A percentile compares a stretch with the other conserved stretches of the same genome.
Conservation (phyloP, 2,329 filamentous ascomycete species). For the Escovopsis weberi region DNA sequence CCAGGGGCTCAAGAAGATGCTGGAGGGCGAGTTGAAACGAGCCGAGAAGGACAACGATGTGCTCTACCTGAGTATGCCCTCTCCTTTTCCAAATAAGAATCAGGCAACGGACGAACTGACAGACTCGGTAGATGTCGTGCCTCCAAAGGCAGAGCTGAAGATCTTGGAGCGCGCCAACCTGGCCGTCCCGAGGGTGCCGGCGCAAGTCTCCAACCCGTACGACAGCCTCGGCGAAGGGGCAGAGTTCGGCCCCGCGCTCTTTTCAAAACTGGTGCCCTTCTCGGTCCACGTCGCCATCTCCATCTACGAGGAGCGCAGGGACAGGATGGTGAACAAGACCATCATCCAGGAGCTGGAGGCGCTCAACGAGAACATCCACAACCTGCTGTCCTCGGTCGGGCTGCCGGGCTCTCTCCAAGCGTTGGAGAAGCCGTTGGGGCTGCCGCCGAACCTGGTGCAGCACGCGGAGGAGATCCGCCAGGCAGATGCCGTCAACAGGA, state of each 20-base stretch:
- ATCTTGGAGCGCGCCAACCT: slow-evolving; percentile 77
- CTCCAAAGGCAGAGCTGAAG: slow-evolving; percentile 76
- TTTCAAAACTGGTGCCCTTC: slow-evolving; percentile 85
- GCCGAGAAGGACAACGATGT: slow-evolving; percentile 95
- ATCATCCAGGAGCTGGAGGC: slow-evolving; percentile 75
- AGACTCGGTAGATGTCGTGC: slow-evolving; percentile 50
- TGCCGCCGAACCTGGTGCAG: slow-evolving; percentile 72
- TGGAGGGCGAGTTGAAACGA: slow-evolving; percentile 76
- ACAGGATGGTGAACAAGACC: slow-evolving; percentile 77
- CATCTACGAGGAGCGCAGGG: slow-evolving; percentile 84
- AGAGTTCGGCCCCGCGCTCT: slow-evolving; percentile 72
- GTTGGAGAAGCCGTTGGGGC: slow-evolving; percentile 80
- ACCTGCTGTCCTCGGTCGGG: slow-evolving; percentile 66
- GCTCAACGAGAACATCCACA: slow-evolving; percentile 66
- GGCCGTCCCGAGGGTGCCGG: slow-evolving; percentile 66
- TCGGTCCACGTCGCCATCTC: slow-evolving; percentile 89
- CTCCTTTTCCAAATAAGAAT: too few species aligned
- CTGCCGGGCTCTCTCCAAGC: slow-evolving; percentile 88
- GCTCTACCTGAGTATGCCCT: slow-evolving; percentile 59
- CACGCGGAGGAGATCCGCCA: slow-evolving; percentile 92
- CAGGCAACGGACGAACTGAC: slow-evolving; percentile 3
- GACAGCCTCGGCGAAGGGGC: slow-evolving; percentile 66
- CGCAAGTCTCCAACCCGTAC: slow-evolving; percentile 67
- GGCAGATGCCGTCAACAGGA: slow-evolving; percentile 65
- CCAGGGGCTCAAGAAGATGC: slow-evolving; percentile 64